Evolutionary conservation across 768 basidiomycete species (phyloP), one percentile per base, ranked within the genome.

Genomic region (Boletus reticuloceps): DNA sequence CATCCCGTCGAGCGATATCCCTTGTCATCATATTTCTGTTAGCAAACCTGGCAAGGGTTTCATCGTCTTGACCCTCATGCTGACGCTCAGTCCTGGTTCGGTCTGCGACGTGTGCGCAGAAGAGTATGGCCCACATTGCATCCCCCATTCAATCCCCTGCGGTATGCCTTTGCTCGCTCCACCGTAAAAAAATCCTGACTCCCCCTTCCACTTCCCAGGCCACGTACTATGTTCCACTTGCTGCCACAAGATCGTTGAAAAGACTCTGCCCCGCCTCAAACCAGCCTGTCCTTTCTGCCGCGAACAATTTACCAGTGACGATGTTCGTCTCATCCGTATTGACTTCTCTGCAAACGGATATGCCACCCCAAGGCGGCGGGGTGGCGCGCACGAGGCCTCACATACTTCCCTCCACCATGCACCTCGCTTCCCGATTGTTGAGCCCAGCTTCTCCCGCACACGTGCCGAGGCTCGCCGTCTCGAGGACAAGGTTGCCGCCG

Each of bases 101-200:
- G 79, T 85, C 72, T 91, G 89, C 85, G 89, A 91, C 80, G 89
- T 91, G 68, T 91, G 89, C 79, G 89, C 89, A 67, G 89, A 91
- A 75, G 88, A 91, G 78, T 91, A 82, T 74, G 85, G 85, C 68
- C 77, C 82, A 54, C 84, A 84, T 64, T 84, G 83, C 70, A 75
- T 82, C 58, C 89, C 89, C 58, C 86, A 91, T 70, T 88, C 83
- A 50, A 90, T 91, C 69, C 86, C 89, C 56, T 91, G 89, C 74
- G 89, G 89, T 89, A 50, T 61, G 55, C 29, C 41, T 11, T 20
- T n/a, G 1, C 40, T 29, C 36, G 49, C 58, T 27, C 29, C 51
- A 43, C 54, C 42, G 43, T 52, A 64, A 34, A 54, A 67, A 59
- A 63, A 66, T 75, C 69, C 58, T 51, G 49, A 44, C 58, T 29